These are phyloP conservation scores for Termitomyces sp. DNA, from an alignment of 768 basidiomycete genomes.

Conservation along the genomic window DNA sequence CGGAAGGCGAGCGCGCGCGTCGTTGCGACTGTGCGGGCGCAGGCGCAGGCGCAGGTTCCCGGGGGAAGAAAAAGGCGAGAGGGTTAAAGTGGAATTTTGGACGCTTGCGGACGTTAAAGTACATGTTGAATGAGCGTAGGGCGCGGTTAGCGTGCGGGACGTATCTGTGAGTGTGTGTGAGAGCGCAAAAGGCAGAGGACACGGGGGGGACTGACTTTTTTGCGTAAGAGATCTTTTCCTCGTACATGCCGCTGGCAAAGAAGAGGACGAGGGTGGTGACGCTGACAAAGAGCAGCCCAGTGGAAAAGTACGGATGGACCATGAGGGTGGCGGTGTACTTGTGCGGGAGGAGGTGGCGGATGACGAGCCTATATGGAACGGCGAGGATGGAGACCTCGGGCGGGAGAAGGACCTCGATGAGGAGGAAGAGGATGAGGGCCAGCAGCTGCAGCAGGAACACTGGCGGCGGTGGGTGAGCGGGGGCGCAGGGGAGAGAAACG, in stretches of 20 bases:
- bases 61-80: constrained; percentile 53
- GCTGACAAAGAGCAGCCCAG: constrained; percentile 79
- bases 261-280: constrained; percentile 90
- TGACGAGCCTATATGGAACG: constrained; percentile 50
- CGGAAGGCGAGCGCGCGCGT: neutral
- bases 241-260: constrained; percentile 95
- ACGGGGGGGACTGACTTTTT: constrained; percentile 64
- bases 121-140: constrained; percentile 92
- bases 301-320: constrained; percentile 70
- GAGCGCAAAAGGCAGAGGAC: too few relatives aligned
- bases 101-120: constrained; percentile 86
- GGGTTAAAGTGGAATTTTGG: constrained; percentile 55
- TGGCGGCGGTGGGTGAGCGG: constrained; percentile 20
- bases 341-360: constrained; percentile 45
- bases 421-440: constrained; percentile 61
- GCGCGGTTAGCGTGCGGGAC: constrained; percentile 94
- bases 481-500: neutral
- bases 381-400: constrained; percentile 58
- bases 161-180: constrained; percentile 49
- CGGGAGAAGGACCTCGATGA: constrained; percentile 68
- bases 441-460: constrained; percentile 74
- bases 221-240: constrained; percentile 94
- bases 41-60: constrained; percentile 5
- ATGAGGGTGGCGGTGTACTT: constrained; percentile 19
- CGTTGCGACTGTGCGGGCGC: neutral